A percentile compares a stretch with the other conserved stretches of the same genome.
These are phyloP conservation scores for Diplodia scrobiculata DNA, from an alignment of 2,329 filamentous ascomycete genomes.

Conservation along the genomic window DNA sequence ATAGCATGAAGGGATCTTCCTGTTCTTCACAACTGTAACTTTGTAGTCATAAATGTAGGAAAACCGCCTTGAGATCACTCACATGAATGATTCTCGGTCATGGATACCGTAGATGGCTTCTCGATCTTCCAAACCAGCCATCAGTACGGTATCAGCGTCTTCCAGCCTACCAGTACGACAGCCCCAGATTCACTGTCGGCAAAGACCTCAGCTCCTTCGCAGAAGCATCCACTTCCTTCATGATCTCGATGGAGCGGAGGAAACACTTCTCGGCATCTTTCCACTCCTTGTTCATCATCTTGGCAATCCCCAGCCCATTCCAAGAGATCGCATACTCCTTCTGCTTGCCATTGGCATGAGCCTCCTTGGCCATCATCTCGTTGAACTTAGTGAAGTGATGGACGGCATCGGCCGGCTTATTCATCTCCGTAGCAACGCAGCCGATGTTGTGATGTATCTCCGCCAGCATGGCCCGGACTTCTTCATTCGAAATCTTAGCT, in stretches of 20 bases:
- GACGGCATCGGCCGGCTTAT: conserved; percentile 30
- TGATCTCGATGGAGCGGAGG: conserved; percentile 29
- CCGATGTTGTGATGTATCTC: conserved; percentile 33
- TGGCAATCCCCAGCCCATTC: conserved; percentile 32
- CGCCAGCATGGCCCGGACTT: conserved; percentile 26
- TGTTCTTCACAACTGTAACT: conserved; percentile 30
- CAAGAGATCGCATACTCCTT: conserved; percentile 33
- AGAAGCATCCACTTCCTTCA: conserved; percentile 30
- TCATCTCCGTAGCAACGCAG: conserved; percentile 32
- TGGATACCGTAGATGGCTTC: conserved; percentile 29
- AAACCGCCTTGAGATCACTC: neutral
- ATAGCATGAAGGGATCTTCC: conserved; percentile 33
- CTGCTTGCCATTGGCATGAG: conserved; percentile 17
- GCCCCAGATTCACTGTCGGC: conserved; percentile 33
- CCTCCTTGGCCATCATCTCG: conserved; percentile 30
- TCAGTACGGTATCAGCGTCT: conserved; percentile 29
- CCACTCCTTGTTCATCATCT: conserved; percentile 33
- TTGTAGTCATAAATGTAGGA: too few species aligned
- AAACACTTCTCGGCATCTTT: conserved; percentile 32
- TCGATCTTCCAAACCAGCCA: conserved; percentile 27
- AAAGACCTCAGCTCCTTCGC: conserved; percentile 29
- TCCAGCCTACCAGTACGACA: conserved; percentile 31
- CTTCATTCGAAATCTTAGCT: too few species aligned
- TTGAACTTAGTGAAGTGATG: conserved; percentile 31
- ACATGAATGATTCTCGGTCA: conserved; percentile 33